Evolutionary conservation across 441 rosid species (phyloP).

Genomic region (Euphorbia celastroides): DNA sequence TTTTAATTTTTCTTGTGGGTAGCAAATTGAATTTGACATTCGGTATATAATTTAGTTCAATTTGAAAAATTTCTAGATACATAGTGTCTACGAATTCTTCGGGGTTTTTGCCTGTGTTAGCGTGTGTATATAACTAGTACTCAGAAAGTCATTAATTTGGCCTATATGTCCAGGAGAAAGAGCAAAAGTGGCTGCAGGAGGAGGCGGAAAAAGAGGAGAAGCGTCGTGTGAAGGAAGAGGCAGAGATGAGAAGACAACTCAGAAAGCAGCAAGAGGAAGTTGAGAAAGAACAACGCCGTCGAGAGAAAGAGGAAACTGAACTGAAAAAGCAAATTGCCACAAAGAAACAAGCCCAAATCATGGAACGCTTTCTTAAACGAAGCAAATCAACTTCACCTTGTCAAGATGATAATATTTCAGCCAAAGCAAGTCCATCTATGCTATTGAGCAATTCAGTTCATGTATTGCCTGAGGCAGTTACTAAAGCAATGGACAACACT

Average conservation of each 20-base stretch:
- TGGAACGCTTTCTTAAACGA: slow-evolving; percentile 79
- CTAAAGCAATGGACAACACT: slow-evolving; percentile 51
- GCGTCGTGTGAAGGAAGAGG: slow-evolving; percentile 56
- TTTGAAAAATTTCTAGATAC: neutral
- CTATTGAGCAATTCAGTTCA: slow-evolving; percentile 26
- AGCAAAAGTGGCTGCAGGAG: slow-evolving; percentile 53
- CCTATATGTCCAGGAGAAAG: slow-evolving; percentile 53
- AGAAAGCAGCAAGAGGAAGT: slow-evolving; percentile 77
- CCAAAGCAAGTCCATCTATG: slow-evolving; percentile 22
- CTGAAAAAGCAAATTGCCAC: slow-evolving; percentile 50
- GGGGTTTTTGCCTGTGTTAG: neutral
- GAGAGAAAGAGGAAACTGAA: slow-evolving; percentile 70
- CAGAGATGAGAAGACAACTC: slow-evolving; percentile 48
- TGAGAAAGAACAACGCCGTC: slow-evolving; percentile 61
- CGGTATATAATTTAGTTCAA: neutral
- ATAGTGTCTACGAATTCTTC: neutral
- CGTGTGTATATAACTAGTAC: neutral
- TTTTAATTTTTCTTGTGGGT: neutral
- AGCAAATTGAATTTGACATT: neutral
- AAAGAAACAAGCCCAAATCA: slow-evolving; percentile 78
- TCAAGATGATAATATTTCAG: slow-evolving; percentile 29
- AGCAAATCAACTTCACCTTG: slow-evolving; percentile 36
- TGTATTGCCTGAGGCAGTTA: slow-evolving; percentile 35
- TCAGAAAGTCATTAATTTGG: neutral
- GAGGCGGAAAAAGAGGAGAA: slow-evolving; percentile 54